Evolutionary conservation across 2,329 filamentous ascomycete species (phyloP), one percentile per base, ranked within the genome.

Genomic region (Alternaria viburni): DNA sequence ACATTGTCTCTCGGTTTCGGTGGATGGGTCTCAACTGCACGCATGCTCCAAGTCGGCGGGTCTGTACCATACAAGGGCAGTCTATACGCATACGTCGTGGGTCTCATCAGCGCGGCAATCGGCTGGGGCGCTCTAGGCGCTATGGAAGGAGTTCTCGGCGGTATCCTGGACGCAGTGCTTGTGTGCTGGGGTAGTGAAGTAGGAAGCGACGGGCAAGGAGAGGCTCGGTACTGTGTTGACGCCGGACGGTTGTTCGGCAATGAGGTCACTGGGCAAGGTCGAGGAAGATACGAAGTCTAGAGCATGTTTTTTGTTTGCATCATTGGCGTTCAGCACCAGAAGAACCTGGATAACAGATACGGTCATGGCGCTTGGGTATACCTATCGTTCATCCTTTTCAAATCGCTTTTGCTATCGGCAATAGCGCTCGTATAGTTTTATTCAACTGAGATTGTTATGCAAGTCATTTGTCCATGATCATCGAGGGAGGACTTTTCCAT

Each of bases 1-100:
- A 93, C 93, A 0, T 89, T 94, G 50, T 92, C 90, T 0, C 87
- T 99, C 28, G 95, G 95, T 1, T 97, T 98, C 74, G 94, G 92
- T 5, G 95, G 93, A n/a, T 99, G 96, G 96, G 93, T 98, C 9
- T 91, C 93, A 50, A 97, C 94, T 36, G 94, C 96, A 11, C 90
- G 93, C 66, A 90, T 91, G 80, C 84, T 97, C 5, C 84, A 86
- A 55, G 83, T 96, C 19, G 83, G 77, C 82, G 63, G 89, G 80
- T 60, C 52, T 66, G 80, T 66, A 72, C 79, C 60, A 51, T 82
- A 79, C 54, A 88, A 88, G 49, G 96, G 96, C 9, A 97, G 93
- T 72, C 85, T 96, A 23, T 99, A 99, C 78, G 96, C 95, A 3
- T 99, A 98, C 75, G 88, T 98, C 2, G 93, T 99, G 21, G 96